phyloP scores from a whole-genome alignment of 2,329 filamentous ascomycete species.

The Diaporthe citri region DNA sequence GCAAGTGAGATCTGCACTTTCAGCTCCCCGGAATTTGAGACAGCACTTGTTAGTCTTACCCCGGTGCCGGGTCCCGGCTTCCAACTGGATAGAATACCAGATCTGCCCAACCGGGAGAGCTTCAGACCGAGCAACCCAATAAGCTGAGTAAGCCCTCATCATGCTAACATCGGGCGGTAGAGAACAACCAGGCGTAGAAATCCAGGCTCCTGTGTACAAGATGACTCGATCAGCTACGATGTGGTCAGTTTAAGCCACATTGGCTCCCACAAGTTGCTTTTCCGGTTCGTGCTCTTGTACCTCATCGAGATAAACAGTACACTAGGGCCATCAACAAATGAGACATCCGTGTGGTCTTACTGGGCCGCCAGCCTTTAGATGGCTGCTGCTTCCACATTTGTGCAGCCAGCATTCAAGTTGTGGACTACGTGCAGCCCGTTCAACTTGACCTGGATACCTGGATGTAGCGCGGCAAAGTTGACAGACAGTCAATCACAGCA shows the following conservation, averaged over 20 bases:
- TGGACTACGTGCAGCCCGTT: background rate
- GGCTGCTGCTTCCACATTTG: background rate
- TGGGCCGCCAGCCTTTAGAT: background rate
- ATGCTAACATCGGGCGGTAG: background rate
- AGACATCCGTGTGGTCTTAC: no score
- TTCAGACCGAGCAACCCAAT: background rate
- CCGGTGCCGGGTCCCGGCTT: background rate
- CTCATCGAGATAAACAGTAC: background rate
- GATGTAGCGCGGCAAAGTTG: no score
- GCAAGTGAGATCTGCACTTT: background rate
- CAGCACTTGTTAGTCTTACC: background rate
- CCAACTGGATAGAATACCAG: no score
- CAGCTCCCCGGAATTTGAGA: conserved; percentile 1
- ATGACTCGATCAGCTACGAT: background rate
- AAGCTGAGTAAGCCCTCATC: background rate
- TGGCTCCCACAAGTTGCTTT: background rate
- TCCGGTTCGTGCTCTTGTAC: background rate
- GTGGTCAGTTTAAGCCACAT: background rate
- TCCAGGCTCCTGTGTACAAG: background rate
- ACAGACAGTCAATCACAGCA: no score
- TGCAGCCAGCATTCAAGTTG: background rate
- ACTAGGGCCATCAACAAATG: background rate
- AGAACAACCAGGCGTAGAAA: background rate
- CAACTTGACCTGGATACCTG: background rate
- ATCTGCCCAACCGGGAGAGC: background rate